These are phyloP conservation scores for Fusarium pseudograminearum DNA, from an alignment of 2,329 filamentous ascomycete genomes.

Conservation along the genomic window DNA sequence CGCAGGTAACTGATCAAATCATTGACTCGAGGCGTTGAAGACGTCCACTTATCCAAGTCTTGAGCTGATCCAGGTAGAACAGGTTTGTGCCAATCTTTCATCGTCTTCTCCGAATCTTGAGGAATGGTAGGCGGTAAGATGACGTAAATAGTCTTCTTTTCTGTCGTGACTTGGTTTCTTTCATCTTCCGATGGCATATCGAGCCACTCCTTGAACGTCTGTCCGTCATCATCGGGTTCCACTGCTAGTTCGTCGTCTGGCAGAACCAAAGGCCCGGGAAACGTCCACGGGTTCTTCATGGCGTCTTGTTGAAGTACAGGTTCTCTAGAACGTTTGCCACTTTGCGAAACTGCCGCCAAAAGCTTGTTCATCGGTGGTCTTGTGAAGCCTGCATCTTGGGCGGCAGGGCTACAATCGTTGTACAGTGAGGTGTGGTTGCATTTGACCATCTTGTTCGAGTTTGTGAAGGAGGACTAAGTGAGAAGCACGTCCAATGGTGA, in stretches of 20 bases:
- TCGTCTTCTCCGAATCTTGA: conserved; percentile 48
- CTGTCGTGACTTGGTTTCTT: conserved; percentile 62
- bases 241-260: conserved; percentile 69
- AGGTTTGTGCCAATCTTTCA: conserved; percentile 59
- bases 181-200: conserved; percentile 46
- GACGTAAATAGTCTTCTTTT: conserved; percentile 66
- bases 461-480: neutral
- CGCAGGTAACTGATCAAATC: conserved; percentile 55
- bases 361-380: conserved; percentile 21
- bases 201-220: conserved; percentile 66
- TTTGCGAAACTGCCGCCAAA: conserved; percentile 23
- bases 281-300: conserved; percentile 51
- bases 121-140: conserved; percentile 58
- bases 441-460: neutral
- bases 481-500: neutral
- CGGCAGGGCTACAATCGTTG: conserved; percentile 28
- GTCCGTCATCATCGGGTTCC: conserved; percentile 63
- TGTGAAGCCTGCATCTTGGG: conserved; percentile 25
- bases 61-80: conserved; percentile 10
- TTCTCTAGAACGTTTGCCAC: conserved; percentile 42
- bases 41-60: conserved; percentile 20
- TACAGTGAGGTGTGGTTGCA: conserved; percentile 2
- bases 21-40: conserved; percentile 42
- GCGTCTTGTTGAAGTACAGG: conserved; percentile 23
- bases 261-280: conserved; percentile 70